Conservation (phyloP, 73 alveolate genomes). For the Paramecium sonneborni region DNA sequence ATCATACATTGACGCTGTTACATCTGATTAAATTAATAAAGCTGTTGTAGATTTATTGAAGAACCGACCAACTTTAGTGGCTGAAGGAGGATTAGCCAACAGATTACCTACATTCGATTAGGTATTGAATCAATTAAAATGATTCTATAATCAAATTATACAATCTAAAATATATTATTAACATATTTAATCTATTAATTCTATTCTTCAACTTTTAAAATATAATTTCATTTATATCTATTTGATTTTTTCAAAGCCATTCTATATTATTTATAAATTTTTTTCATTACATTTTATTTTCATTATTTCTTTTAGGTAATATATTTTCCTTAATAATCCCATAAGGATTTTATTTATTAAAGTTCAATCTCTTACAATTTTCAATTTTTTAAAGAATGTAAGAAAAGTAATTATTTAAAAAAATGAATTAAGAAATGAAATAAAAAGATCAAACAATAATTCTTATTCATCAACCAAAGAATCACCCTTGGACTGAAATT, state of each 20-base stretch:
- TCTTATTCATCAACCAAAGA: not conserved
- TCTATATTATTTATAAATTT: too few relatives aligned
- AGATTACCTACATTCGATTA: conserved; percentile 62
- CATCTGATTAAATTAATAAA: conserved; percentile 42
- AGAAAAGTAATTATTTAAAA: not conserved
- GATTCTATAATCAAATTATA: conserved; percentile 11
- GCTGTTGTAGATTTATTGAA: conserved; percentile 62
- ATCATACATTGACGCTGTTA: conserved; percentile 48
- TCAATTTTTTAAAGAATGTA: not conserved
- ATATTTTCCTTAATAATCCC: not conserved
- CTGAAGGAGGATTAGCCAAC: conserved; percentile 68
- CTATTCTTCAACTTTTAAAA: not conserved
- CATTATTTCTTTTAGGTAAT: too few relatives aligned
- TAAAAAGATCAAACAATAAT: not conserved
- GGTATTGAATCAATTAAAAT: conserved; percentile 60
- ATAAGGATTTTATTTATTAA: not conserved
- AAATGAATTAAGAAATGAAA: not conserved
- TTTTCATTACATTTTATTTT: too few relatives aligned
- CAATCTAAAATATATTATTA: not conserved
- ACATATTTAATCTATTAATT: not conserved
- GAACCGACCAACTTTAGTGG: conserved; percentile 61
- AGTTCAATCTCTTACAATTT: not conserved
- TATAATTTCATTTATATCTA: too few relatives aligned
- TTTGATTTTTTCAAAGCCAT: too few relatives aligned
- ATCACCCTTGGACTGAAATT: conserved; percentile 28